Percentiles rank a stretch among this genome's conserved stretches.
These are phyloP conservation scores for Aspergillus campestris DNA, from an alignment of 495 filamentous ascomycete species.

Conservation along the genomic window DNA sequence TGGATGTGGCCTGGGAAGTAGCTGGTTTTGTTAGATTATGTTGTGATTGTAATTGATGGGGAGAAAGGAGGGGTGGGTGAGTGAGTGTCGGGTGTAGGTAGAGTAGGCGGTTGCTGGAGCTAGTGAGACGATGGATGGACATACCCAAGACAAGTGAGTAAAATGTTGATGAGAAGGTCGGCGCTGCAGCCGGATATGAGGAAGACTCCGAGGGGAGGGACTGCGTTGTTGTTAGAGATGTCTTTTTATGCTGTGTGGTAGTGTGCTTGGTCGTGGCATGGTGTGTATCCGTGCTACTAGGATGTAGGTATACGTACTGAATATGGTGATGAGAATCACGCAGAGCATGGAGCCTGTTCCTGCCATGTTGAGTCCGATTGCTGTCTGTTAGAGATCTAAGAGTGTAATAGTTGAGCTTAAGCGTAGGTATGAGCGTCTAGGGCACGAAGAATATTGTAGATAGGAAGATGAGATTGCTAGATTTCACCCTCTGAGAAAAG, in stretches of 20 bases:
- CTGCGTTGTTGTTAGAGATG: constrained; percentile 26
- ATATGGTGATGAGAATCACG: constrained; percentile 50
- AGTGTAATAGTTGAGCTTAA: background rate
- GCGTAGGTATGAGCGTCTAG: no score
- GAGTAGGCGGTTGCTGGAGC: background rate
- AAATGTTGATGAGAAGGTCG: constrained; percentile 59
- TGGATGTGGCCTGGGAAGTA: constrained; percentile 78
- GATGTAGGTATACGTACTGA: constrained; percentile 33
- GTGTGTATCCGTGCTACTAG: background rate
- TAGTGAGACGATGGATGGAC: constrained; percentile 8
- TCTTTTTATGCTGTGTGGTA: no score
- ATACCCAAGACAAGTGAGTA: constrained; percentile 53
- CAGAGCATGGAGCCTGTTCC: constrained; percentile 31
- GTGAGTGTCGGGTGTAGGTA: background rate
- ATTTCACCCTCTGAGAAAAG: no score
- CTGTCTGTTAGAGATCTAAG: background rate
- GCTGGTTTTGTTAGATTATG: constrained; percentile 27
- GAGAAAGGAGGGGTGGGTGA: background rate
- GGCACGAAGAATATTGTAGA: no score
- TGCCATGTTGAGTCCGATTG: constrained; percentile 20
- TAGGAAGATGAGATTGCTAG: no score
- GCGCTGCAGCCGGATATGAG: constrained; percentile 53
- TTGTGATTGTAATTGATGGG: background rate
- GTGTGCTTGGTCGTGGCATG: background rate
- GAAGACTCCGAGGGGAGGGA: constrained; percentile 57